A percentile compares a stretch with the other conserved stretches of the same genome.
These are phyloP conservation scores for Monosporozyma solicola DNA, from an alignment of 805 yeast species.

Conservation along the genomic window DNA sequence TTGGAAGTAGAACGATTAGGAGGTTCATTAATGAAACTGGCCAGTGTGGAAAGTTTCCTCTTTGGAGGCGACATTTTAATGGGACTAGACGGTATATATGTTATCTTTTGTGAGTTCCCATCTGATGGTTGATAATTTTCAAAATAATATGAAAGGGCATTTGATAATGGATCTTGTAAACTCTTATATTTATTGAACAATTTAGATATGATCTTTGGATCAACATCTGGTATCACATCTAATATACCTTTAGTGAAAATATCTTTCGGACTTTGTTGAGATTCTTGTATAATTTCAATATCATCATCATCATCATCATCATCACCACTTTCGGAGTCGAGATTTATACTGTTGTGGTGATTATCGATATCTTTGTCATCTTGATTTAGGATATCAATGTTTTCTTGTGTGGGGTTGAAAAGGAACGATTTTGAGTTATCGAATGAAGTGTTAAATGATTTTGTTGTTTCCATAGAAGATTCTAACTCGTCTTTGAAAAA, in stretches of 20 bases:
- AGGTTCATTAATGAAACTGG: not conserved
- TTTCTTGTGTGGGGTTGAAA: slow-evolving; percentile 6
- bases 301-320: not conserved
- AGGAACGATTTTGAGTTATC: slow-evolving; percentile 17
- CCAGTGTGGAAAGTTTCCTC: slow-evolving; percentile 1
- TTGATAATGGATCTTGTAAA: slow-evolving; percentile 24
- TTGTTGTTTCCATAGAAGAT: slow-evolving; percentile 12
- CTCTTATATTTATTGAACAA: slow-evolving; percentile 26
- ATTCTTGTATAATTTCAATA: not conserved
- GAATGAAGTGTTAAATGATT: slow-evolving; percentile 6
- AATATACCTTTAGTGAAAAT: slow-evolving; percentile 28
- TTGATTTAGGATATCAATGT: not conserved
- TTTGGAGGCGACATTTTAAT: not conserved
- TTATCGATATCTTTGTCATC: not conserved
- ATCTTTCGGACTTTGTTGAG: slow-evolving; percentile 7
- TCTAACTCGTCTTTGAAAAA: slow-evolving; percentile 27
- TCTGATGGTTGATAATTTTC: slow-evolving; percentile 15
- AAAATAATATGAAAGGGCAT: slow-evolving; percentile 36
- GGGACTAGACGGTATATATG: not conserved
- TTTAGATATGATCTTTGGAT: slow-evolving; percentile 10
- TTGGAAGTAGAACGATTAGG: not conserved
- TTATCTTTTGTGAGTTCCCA: not conserved
- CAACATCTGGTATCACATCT: slow-evolving; percentile 31
- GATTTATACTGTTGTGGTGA: not conserved
- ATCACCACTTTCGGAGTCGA: not conserved